These are phyloP conservation scores for Psilocybe subaeruginosa DNA, from an alignment of 768 basidiomycete genomes.

Conservation along the genomic window DNA sequence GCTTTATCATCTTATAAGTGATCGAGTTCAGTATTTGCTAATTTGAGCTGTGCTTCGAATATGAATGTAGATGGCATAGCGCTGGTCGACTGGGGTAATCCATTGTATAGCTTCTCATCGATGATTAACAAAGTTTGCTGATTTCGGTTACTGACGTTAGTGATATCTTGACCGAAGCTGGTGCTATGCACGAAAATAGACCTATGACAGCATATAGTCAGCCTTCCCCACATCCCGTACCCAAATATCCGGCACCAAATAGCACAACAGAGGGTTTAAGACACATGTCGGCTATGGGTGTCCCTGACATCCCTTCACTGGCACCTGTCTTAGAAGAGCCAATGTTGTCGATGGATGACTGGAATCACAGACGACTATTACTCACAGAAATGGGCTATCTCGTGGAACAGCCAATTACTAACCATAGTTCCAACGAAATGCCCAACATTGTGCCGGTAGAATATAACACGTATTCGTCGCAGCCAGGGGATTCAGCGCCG, in stretches of 20 bases:
- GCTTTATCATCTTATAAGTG: background rate
- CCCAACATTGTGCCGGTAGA: background rate
- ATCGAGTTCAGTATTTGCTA: no score
- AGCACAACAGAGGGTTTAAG: background rate
- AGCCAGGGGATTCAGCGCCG: background rate
- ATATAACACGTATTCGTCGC: background rate
- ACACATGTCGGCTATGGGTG: no score
- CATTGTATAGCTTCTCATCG: no score
- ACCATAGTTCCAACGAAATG: background rate
- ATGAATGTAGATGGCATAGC: constrained; percentile 33
- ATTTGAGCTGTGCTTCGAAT: background rate
- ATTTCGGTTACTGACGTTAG: constrained; percentile 29
- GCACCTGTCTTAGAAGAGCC: background rate
- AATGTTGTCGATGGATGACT: background rate
- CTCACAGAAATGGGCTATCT: background rate
- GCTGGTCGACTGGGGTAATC: constrained; percentile 39
- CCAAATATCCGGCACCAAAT: background rate
- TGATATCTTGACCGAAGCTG: constrained; percentile 63
- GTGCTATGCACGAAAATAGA: constrained; percentile 54
- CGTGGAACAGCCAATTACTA: background rate
- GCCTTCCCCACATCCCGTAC: background rate
- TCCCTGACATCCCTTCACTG: no score
- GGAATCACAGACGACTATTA: background rate
- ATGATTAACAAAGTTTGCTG: constrained; percentile 3
- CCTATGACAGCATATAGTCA: constrained; percentile 22